Percentiles rank a stretch among this genome's conserved stretches.
These are phyloP conservation scores for Kuraishia molischiana DNA, from an alignment of 805 yeast genomes.

Conservation along the genomic window DNA sequence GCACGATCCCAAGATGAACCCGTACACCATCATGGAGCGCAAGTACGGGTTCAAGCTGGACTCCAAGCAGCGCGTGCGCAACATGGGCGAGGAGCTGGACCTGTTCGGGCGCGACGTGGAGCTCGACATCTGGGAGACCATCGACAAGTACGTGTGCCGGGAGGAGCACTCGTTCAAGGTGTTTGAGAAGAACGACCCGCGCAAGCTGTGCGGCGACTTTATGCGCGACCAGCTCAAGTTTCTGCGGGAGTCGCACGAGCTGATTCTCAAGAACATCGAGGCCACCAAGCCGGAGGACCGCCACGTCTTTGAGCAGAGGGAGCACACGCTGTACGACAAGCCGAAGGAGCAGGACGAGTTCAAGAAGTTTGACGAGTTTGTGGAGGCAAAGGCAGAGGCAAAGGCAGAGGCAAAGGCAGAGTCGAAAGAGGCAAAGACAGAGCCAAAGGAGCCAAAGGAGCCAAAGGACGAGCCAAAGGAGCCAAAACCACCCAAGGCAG, in stretches of 20 bases:
- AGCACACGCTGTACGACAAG: background rate
- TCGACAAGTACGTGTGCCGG: slow-evolving; percentile 23
- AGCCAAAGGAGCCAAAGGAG: no score
- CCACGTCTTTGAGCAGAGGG: background rate
- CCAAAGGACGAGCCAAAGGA: no score
- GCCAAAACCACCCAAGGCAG: no score
- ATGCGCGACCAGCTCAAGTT: slow-evolving; percentile 17
- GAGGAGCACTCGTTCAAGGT: slow-evolving; percentile 10
- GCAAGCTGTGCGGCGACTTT: slow-evolving; percentile 17
- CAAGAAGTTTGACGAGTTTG: background rate
- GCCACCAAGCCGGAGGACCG: background rate
- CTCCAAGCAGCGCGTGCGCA: slow-evolving; percentile 18
- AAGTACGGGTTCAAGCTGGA: slow-evolving; percentile 18
- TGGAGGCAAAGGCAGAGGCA: background rate
- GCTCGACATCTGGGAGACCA: slow-evolving; percentile 20
- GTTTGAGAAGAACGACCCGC: slow-evolving; percentile 11
- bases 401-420: background rate
- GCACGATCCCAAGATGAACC: slow-evolving; percentile 46
- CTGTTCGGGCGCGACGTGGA: slow-evolving; percentile 21
- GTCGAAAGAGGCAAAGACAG: background rate
- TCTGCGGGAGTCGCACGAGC: slow-evolving; percentile 3
- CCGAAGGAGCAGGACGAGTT: background rate
- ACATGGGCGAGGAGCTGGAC: slow-evolving; percentile 24
- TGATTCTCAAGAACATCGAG: background rate
- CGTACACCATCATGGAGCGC: slow-evolving; percentile 26